A percentile compares a stretch with the other conserved stretches of the same genome.
Conservation (phyloP, 2,329 filamentous ascomycete species). For the Graphilbum sp. region DNA sequence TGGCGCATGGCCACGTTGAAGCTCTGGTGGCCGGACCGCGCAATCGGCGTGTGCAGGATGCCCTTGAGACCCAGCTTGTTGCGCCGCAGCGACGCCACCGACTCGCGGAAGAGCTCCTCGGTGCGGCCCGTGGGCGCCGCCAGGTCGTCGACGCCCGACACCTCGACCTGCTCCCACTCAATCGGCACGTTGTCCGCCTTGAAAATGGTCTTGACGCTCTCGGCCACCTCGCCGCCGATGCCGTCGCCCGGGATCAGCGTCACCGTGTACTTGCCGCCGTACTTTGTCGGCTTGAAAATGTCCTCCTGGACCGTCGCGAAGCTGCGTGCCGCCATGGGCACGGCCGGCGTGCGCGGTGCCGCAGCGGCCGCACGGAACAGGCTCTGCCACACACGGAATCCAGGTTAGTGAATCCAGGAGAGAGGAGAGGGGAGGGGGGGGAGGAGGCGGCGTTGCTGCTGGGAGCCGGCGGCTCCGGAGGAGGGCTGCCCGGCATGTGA, state of each 20-base stretch:
- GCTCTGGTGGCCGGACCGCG: slow-evolving; percentile 91
- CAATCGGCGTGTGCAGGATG: slow-evolving; percentile 94
- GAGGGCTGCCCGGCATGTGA: too few relatives aligned
- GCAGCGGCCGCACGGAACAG: slow-evolving; percentile 30
- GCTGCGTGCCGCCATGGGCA: slow-evolving; percentile 25
- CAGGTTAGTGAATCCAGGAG: too few relatives aligned
- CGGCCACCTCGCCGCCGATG: slow-evolving; percentile 93
- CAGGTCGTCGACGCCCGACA: slow-evolving; percentile 65
- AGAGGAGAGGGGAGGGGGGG: too few relatives aligned
- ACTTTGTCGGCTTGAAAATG: slow-evolving; percentile 98
- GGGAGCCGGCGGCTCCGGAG: too few relatives aligned
- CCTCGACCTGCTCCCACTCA: slow-evolving; percentile 97
- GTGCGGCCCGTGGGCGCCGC: slow-evolving; percentile 59
- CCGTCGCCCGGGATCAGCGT: slow-evolving; percentile 97
- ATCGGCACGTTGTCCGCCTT: slow-evolving; percentile 98
- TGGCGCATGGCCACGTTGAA: slow-evolving; percentile 99
- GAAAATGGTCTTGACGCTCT: slow-evolving; percentile 98
- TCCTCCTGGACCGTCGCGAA: slow-evolving; percentile 81
- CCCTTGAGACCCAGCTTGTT: slow-evolving; percentile 99
- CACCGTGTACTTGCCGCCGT: slow-evolving; percentile 97
- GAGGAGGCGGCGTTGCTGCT: too few relatives aligned
- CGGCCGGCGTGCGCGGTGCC: slow-evolving; percentile 18
- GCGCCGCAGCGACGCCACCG: slow-evolving; percentile 84
- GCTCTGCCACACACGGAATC: slow-evolving; percentile 23
- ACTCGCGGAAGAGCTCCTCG: slow-evolving; percentile 90